Evolutionary conservation across 305 asterid species (phyloP).

Genomic region (Fraxinus baroniana): DNA sequence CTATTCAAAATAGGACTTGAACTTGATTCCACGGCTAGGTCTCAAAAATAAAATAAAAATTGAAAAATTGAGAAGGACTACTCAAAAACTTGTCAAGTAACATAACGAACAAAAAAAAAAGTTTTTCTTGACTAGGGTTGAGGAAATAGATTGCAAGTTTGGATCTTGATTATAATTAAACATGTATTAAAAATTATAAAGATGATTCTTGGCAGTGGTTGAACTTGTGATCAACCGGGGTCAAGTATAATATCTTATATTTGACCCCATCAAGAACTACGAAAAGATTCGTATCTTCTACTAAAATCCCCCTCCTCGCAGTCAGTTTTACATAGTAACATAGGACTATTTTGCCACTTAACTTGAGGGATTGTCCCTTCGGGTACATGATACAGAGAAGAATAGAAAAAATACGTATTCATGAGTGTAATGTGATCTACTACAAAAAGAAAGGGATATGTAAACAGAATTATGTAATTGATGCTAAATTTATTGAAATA

Average conservation of each 20-base stretch:
- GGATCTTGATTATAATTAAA: not conserved
- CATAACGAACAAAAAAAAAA: not conserved
- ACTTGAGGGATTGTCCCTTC: not conserved
- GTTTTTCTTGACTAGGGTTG: not conserved
- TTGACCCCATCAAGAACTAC: not conserved
- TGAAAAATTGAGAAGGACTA: not conserved
- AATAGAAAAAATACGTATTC: not conserved
- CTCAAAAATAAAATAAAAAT: not conserved
- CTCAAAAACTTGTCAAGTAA: not conserved
- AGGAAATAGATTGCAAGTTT: not conserved
- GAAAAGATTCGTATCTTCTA: not conserved
- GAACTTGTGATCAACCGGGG: not conserved
- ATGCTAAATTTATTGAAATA: not conserved
- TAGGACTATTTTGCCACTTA: not conserved
- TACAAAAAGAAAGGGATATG: not conserved
- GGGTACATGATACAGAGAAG: not conserved
- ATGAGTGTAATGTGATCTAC: not conserved
- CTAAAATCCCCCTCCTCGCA: not conserved
- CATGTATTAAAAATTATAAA: too few relatives aligned
- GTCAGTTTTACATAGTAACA: not conserved
- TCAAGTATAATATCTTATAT: not conserved
- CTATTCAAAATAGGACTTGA: not conserved
- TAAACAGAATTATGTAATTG: not conserved
- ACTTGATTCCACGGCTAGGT: not conserved
- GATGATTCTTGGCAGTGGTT: not conserved